Conservation (phyloP, 495 filamentous ascomycete genomes). For the Thozetella sp. region DNA sequence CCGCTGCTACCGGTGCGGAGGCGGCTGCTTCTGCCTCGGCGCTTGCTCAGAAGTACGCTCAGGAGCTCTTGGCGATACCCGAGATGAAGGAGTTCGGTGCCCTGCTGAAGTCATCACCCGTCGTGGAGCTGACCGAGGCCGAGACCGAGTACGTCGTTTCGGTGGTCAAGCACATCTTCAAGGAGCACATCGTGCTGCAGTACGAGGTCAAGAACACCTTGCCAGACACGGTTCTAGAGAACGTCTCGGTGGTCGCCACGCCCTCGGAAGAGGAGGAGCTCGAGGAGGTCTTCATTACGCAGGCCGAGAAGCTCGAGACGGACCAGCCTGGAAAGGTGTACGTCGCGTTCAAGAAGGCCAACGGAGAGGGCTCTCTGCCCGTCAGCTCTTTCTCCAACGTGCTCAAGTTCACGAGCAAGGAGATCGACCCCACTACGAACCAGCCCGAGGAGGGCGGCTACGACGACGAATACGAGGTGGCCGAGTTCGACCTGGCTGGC, state of each 20-base stretch:
- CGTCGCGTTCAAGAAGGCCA: slow-evolving; percentile 86
- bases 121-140: slow-evolving; percentile 91
- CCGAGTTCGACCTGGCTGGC: slow-evolving; percentile 87
- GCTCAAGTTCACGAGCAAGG: slow-evolving; percentile 95
- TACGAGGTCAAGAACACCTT: slow-evolving; percentile 99
- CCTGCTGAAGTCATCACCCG: slow-evolving; percentile 83
- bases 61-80: slow-evolving; percentile 84
- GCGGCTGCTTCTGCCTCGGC: slow-evolving; percentile 71
- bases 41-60: slow-evolving; percentile 81
- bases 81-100: slow-evolving; percentile 87
- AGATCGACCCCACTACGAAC: slow-evolving; percentile 92
- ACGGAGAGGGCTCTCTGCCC: slow-evolving; percentile 70
- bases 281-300: slow-evolving; percentile 92
- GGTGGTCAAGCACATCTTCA: slow-evolving; percentile 96
- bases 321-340: slow-evolving; percentile 91
- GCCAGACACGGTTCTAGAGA: slow-evolving; percentile 83
- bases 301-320: slow-evolving; percentile 75
- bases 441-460: slow-evolving; percentile 93
- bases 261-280: slow-evolving; percentile 82
- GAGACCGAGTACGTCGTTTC: slow-evolving; percentile 97
- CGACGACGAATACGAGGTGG: slow-evolving; percentile 96
- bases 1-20: slow-evolving; percentile 69
- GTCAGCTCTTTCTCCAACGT: slow-evolving; percentile 85
- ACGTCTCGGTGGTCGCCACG: slow-evolving; percentile 86
- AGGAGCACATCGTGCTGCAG: slow-evolving; percentile 93